These are phyloP conservation scores for Lactarius pseudohatsudake DNA, from an alignment of 768 basidiomycete species.

Conservation along the genomic window DNA sequence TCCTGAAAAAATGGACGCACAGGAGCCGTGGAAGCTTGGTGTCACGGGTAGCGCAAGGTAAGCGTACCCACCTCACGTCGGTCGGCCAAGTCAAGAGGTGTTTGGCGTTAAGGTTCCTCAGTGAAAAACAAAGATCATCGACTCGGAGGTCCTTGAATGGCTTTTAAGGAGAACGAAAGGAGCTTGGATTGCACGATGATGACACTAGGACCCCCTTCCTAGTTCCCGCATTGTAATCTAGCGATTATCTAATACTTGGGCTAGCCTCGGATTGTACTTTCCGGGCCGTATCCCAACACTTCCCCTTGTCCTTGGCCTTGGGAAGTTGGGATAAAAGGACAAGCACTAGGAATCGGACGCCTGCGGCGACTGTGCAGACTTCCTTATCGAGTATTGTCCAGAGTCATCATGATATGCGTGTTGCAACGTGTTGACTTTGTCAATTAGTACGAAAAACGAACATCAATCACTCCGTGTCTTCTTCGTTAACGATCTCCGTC, in stretches of 20 bases:
- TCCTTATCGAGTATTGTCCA: too few relatives aligned
- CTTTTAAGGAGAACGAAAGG: background rate
- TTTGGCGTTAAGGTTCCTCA: background rate
- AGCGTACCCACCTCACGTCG: background rate
- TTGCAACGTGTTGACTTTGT: too few relatives aligned
- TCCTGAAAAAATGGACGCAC: background rate
- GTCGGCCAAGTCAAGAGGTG: background rate
- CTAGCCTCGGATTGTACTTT: too few relatives aligned
- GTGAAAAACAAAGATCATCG: background rate
- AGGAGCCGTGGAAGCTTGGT: background rate
- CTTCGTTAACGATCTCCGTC: too few relatives aligned
- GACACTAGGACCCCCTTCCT: background rate
- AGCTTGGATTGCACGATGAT: background rate
- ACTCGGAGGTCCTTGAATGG: background rate
- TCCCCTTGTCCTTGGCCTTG: background rate
- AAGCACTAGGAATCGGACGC: too few relatives aligned
- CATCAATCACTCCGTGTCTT: too few relatives aligned
- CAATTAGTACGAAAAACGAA: too few relatives aligned
- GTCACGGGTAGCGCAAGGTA: background rate
- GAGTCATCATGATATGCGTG: too few relatives aligned
- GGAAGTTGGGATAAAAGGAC: background rate
- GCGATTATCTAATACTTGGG: too few relatives aligned
- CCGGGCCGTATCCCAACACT: too few relatives aligned
- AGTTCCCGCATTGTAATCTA: too few relatives aligned
- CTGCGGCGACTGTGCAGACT: too few relatives aligned